These are phyloP conservation scores for Hyaloscypha variabilis DNA, from an alignment of 495 filamentous ascomycete species.

Conservation along the genomic window DNA sequence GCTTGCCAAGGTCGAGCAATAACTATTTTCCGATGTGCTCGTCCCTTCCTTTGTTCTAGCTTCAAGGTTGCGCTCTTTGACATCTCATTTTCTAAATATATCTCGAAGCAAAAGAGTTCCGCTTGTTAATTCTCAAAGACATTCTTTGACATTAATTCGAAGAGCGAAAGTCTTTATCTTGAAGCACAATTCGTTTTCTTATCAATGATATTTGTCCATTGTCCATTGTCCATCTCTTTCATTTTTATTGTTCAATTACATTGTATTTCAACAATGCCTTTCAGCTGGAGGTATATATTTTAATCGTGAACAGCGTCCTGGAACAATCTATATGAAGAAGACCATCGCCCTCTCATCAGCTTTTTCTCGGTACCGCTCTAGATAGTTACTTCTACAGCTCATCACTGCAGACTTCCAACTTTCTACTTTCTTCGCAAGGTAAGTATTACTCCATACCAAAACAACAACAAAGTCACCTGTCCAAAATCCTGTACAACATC, in stretches of 20 bases:
- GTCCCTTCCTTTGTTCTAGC: no score
- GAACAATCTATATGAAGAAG: not conserved
- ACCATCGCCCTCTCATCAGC: not conserved
- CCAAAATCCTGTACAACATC: not conserved
- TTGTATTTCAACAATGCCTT: not conserved
- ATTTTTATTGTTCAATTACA: not conserved
- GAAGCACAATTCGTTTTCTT: no score
- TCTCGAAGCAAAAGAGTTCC: no score
- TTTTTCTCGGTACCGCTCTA: not conserved
- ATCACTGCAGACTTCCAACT: not conserved
- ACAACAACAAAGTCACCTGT: not conserved
- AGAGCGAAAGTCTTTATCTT: not conserved
- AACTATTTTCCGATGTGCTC: not conserved
- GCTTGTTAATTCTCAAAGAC: no score
- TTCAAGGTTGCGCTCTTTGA: no score
- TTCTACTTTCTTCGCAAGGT: not conserved
- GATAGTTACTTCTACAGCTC: not conserved
- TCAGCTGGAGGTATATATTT: not conserved
- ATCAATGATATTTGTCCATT: no score
- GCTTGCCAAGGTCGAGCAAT: not conserved
- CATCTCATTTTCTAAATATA: no score
- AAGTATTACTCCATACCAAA: not conserved
- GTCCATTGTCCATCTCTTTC: not conserved
- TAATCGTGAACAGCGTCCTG: not conserved
- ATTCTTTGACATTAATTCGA: no score